Base-by-base conservation (phyloP, 202 grass and related monocot species). In the Miscanthus sacchariflorus region DNA sequence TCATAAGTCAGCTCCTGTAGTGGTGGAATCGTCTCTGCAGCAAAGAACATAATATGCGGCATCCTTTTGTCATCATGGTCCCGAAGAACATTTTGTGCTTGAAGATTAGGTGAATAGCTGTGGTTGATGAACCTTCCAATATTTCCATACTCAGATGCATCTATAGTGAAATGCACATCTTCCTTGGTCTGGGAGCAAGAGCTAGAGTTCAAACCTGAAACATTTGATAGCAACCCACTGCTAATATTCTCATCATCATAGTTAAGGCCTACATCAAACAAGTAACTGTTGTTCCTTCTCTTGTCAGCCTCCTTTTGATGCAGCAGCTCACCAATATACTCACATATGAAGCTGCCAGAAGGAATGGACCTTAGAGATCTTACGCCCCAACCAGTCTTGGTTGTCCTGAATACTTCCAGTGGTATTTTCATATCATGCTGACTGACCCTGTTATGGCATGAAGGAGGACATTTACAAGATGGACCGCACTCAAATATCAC, bases 1-100 rank as follows among this genome's bases (percentile, higher is more conserved):
- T 98, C 85, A 74, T 86, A 98, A 4, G 96, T 96, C 42, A 96
- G 87, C 70, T 98, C 87, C 77, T 91, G 90, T 15, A 98, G 81
- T 27, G 93, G 90, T 69, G 96, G 92, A 74, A 98, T 98, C 25
- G 86, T 98, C 58, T 96, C 90, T 3, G 70, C 85, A 19, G 89
- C 96, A 69, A 96, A 96, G 25, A 98, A 90, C 96, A 96, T 98
- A 76, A 96, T 90, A 65, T 94, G 93, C 3, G 93, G 90, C 64
- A 90, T 81, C 70, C 89, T 93, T 58, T 83, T 87, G 74, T 96
- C 92, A 52, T 91, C 90, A 81, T 98, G 93, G 52, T 98, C 92
- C 76, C 89, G 92, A 39, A 96, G 83, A 86, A 98, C 92, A 46
- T 93, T 94, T 71, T 98, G 96, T 43, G 81, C 74, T 72, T 88